These are phyloP conservation scores for Globomyces sp. DNA, from an alignment of 371 early-diverging fungal species.

Conservation along the genomic window DNA sequence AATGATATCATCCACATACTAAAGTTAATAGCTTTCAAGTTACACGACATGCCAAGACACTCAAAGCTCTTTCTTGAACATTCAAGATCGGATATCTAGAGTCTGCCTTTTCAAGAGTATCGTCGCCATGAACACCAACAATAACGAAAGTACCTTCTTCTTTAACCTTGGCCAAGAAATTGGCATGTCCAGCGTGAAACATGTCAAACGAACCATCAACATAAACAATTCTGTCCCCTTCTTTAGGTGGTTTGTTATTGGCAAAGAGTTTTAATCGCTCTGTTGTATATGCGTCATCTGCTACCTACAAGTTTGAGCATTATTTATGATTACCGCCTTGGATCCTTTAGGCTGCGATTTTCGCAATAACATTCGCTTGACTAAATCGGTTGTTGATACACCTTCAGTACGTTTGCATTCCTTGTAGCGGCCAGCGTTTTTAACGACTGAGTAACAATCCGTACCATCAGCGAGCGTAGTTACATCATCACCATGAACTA, in stretches of 20 bases:
- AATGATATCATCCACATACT: slow-evolving; percentile 89
- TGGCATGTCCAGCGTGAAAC: slow-evolving; percentile 95
- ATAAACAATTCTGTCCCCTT: slow-evolving; percentile 71
- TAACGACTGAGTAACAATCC: slow-evolving; percentile 93
- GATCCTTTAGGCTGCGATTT: slow-evolving; percentile 71
- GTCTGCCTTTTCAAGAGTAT: slow-evolving; percentile 51
- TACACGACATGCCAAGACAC: slow-evolving; percentile 84
- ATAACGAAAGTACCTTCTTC: slow-evolving; percentile 84
- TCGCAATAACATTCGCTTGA: slow-evolving; percentile 93
- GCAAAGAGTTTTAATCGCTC: slow-evolving; percentile 86
- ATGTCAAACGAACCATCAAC: slow-evolving; percentile 96
- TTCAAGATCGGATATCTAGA: slow-evolving; percentile 86
- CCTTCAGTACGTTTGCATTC: slow-evolving; percentile 94
- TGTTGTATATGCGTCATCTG: slow-evolving; percentile 34
- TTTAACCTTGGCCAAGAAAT: slow-evolving; percentile 86
- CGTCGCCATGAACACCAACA: slow-evolving; percentile 93
- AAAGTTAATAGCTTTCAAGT: slow-evolving; percentile 25
- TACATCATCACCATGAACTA: slow-evolving; percentile 94
- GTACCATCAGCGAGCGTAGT: slow-evolving; percentile 92
- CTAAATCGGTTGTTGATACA: slow-evolving; percentile 92
- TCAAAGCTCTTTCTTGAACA: slow-evolving; percentile 85
- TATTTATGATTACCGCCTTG: slow-evolving; percentile 47
- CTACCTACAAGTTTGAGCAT: background rate
- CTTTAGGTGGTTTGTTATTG: slow-evolving; percentile 70
- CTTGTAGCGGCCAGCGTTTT: slow-evolving; percentile 89